Percentiles rank a stretch among this genome's conserved stretches.
Conservation (phyloP, 1,284 basidiomycete genomes). For the Fomitopsis pinicola region DNA sequence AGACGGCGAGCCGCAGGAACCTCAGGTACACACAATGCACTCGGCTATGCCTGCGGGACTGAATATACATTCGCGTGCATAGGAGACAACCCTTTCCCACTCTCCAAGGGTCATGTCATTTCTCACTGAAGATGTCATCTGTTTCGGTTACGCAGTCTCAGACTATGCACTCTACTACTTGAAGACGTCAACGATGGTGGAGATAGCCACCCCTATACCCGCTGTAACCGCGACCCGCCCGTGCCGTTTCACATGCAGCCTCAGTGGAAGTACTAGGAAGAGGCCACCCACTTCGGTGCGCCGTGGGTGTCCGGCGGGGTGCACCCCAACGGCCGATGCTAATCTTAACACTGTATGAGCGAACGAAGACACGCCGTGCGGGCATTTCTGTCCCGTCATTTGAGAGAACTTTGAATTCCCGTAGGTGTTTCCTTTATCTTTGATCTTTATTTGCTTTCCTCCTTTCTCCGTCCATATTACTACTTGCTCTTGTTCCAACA, state of each 20-base stretch:
- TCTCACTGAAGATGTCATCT: conserved; percentile 57
- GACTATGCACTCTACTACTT: conserved; percentile 77
- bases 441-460: conserved; percentile 16
- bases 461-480: conserved; percentile 19
- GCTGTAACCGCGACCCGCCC: conserved; percentile 21
- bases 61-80: conserved; percentile 2
- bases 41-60: not conserved
- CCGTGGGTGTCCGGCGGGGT: not conserved
- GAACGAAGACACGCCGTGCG: not conserved
- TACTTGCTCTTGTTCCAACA: conserved; percentile 12
- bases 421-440: conserved; percentile 5
- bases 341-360: not conserved
- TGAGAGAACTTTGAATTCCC: conserved; percentile 7
- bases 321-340: not conserved
- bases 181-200: conserved; percentile 49
- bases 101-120: conserved; percentile 77
- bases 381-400: conserved; percentile 4
- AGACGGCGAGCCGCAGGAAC: conserved; percentile 76
- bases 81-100: conserved; percentile 84
- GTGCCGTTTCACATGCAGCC: conserved; percentile 7
- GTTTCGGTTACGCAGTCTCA: conserved; percentile 73
- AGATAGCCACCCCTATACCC: conserved; percentile 51
- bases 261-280: not conserved
- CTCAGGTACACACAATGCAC: conserved; percentile 44
- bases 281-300: not conserved